phyloP scores from a whole-genome alignment of 1,139 yeast genomes.

The Geotrichum cucujoidarum region DNA sequence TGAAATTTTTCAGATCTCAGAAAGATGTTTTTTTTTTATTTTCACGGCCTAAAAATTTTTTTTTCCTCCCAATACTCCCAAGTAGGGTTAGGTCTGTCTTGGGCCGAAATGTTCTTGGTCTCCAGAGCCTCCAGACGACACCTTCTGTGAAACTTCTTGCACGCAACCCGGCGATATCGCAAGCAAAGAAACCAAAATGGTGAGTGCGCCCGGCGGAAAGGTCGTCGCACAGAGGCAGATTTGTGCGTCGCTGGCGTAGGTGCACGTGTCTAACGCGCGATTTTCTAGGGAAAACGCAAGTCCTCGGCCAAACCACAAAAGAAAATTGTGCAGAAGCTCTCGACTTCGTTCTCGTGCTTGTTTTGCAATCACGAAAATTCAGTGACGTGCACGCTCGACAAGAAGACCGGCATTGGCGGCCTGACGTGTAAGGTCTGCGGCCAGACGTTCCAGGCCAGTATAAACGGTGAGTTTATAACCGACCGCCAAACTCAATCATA shows the following conservation, averaged over 20 bases:
- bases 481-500: too few species aligned
- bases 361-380: conserved; percentile 96
- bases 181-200: too few species aligned
- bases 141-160: not conserved
- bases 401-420: conserved; percentile 78
- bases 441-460: conserved; percentile 85
- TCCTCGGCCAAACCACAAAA: conserved; percentile 79
- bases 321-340: conserved; percentile 72
- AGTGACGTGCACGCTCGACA: conserved; percentile 82
- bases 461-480: conserved; percentile 49
- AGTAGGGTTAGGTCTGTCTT: conserved; percentile 83
- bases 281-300: conserved; percentile 82
- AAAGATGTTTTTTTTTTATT: conserved; percentile 9
- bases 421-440: conserved; percentile 92
- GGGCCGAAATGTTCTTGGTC: too few species aligned
- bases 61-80: conserved; percentile 9
- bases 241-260: too few species aligned
- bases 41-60: not conserved
- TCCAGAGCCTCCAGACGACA: not conserved
- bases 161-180: too few species aligned
- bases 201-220: too few species aligned
- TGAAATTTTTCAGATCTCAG: not conserved
- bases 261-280: too few species aligned
- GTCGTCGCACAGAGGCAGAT: too few species aligned
- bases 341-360: conserved; percentile 81